Conservation (phyloP, 306 rosid genomes). For the Hippophae rhamnoides region DNA sequence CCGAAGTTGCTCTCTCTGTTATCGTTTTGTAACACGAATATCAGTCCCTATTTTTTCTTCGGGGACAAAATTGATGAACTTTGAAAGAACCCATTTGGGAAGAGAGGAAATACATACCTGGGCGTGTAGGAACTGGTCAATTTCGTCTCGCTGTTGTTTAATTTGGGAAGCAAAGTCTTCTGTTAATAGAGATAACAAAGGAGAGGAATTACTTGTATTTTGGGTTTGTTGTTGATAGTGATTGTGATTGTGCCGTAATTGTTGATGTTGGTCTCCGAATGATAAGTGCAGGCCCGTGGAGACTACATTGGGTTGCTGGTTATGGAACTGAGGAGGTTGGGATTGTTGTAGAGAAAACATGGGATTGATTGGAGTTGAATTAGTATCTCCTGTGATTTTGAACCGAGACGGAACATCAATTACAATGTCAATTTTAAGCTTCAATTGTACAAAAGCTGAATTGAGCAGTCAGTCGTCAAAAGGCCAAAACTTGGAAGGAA, state of each 20-base stretch:
- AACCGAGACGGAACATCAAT: background rate
- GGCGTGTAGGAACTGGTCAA: constrained; percentile 56
- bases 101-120: constrained; percentile 40
- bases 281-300: constrained; percentile 83
- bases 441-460: background rate
- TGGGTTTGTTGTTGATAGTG: constrained; percentile 33
- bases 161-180: constrained; percentile 53
- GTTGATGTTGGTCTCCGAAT: constrained; percentile 46
- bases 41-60: background rate
- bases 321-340: constrained; percentile 59
- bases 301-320: constrained; percentile 55
- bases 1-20: constrained; percentile 59
- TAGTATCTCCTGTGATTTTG: constrained; percentile 19
- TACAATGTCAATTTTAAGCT: no score
- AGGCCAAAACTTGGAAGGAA: background rate
- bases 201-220: constrained; percentile 28
- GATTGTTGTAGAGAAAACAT: constrained; percentile 42
- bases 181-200: constrained; percentile 42
- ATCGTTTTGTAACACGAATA: background rate
- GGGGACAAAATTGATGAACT: background rate
- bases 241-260: constrained; percentile 11
- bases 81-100: constrained; percentile 7
- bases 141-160: constrained; percentile 64
- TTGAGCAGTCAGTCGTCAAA: background rate
- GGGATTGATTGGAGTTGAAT: constrained; percentile 36